Percentiles rank a stretch among this genome's conserved stretches.
Conservation (phyloP, 176 grass and related monocot genomes). For the Carex pumila region DNA sequence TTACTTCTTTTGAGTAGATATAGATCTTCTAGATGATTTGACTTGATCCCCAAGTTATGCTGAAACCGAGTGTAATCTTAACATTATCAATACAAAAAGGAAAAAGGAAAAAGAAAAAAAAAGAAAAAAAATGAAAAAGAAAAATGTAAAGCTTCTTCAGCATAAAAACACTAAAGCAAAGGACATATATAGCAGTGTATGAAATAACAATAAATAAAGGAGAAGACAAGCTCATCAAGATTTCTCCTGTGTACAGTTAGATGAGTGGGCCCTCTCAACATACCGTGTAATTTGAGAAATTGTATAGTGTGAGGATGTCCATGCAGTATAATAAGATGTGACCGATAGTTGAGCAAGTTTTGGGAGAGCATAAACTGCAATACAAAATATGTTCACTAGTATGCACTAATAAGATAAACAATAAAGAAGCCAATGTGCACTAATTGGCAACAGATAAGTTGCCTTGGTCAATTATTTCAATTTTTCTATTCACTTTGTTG, state of each 20-base stretch:
- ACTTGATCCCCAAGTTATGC: too few relatives aligned
- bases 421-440: background rate
- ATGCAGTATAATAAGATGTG: constrained; percentile 78
- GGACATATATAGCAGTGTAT: background rate
- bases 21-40: too few relatives aligned
- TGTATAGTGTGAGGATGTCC: constrained; percentile 55
- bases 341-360: constrained; percentile 77
- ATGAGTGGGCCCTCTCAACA: constrained; percentile 46
- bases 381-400: background rate
- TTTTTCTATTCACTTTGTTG: background rate
- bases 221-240: constrained; percentile 25
- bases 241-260: constrained; percentile 25
- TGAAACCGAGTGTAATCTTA: too few relatives aligned
- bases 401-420: background rate
- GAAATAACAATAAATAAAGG: background rate
- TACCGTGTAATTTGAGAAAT: constrained; percentile 71
- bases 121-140: background rate
- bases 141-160: constrained; percentile 3
- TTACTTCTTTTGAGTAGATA: too few relatives aligned
- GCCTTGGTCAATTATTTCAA: background rate
- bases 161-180: background rate
- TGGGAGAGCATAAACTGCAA: constrained; percentile 61
- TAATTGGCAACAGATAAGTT: background rate
- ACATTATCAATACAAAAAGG: too few relatives aligned
- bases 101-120: too few relatives aligned